Evolutionary conservation across 2,329 filamentous ascomycete species (phyloP).

Genomic region (Cytospora piceae): DNA sequence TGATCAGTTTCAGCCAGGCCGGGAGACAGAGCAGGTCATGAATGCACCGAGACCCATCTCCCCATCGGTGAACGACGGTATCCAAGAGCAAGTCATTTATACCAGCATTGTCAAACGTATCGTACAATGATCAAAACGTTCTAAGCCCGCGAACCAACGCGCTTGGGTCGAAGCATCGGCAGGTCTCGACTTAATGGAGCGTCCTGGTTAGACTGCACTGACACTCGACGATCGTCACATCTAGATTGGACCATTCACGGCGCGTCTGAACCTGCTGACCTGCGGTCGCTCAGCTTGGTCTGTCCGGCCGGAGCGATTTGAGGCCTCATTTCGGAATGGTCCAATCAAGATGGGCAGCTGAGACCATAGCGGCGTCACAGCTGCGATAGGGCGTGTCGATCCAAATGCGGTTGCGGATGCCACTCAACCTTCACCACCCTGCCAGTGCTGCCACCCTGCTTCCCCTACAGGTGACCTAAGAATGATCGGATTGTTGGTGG

Average conservation of each 20-base stretch:
- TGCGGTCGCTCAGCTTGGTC: constrained; percentile 12
- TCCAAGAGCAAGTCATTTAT: not conserved
- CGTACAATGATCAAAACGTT: not conserved
- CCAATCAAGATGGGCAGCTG: constrained; percentile 21
- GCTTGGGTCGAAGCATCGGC: not conserved
- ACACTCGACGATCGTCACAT: not conserved
- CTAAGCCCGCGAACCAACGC: not conserved
- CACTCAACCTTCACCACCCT: not conserved
- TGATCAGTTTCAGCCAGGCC: no score
- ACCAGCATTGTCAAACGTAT: not conserved
- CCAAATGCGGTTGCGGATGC: constrained; percentile 12
- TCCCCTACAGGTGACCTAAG: not conserved
- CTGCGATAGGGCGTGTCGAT: constrained; percentile 2
- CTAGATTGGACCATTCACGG: constrained; percentile 8
- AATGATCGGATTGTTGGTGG: not conserved
- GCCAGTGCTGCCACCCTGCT: no score
- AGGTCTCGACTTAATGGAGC: not conserved
- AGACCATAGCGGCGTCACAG: not conserved
- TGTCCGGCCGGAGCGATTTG: constrained; percentile 7
- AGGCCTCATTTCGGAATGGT: constrained; percentile 21
- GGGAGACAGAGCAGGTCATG: no score
- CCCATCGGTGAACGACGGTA: not conserved
- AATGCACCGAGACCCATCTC: no score
- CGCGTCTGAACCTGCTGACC: constrained; percentile 8
- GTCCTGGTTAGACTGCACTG: not conserved